phyloP scores from a whole-genome alignment of 805 yeast species.

The Suhomyces pyralidae region DNA sequence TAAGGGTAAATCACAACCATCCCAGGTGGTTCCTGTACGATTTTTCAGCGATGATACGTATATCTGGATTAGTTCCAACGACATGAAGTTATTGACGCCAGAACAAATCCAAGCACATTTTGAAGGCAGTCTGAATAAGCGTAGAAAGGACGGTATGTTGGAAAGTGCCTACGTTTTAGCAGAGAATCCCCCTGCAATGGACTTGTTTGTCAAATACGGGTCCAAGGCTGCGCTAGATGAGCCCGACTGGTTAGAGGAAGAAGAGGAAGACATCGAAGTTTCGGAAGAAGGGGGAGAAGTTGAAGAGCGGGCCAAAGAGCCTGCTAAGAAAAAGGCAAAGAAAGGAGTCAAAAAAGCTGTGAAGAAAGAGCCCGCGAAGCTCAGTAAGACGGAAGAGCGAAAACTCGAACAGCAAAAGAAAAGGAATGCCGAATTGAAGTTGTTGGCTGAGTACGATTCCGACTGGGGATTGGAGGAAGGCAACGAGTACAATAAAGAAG shows the following conservation, averaged over 20 bases:
- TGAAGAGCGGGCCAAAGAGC: conserved; percentile 9
- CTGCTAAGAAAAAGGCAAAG: not conserved
- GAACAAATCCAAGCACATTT: conserved; percentile 44
- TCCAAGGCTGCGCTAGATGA: conserved; percentile 47
- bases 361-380: conserved; percentile 3
- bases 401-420: conserved; percentile 11
- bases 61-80: conserved; percentile 59
- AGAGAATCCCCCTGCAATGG: conserved; percentile 42
- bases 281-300: conserved; percentile 5
- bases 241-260: conserved; percentile 21
- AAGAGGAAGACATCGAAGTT: conserved; percentile 6
- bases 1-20: conserved; percentile 12
- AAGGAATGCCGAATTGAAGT: conserved; percentile 11
- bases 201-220: conserved; percentile 38
- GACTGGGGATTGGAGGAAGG: conserved; percentile 47
- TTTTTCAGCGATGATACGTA: conserved; percentile 72
- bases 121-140: conserved; percentile 17
- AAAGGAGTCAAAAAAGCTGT: conserved; percentile 5
- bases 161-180: conserved; percentile 55
- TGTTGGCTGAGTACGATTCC: conserved; percentile 23
- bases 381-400: conserved; percentile 13
- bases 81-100: conserved; percentile 44
- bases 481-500: conserved; percentile 17
- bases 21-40: conserved; percentile 48
- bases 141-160: conserved; percentile 44